Base-by-base conservation (phyloP, 805 yeast genomes). In the Metschnikowia noctiluminum region DNA sequence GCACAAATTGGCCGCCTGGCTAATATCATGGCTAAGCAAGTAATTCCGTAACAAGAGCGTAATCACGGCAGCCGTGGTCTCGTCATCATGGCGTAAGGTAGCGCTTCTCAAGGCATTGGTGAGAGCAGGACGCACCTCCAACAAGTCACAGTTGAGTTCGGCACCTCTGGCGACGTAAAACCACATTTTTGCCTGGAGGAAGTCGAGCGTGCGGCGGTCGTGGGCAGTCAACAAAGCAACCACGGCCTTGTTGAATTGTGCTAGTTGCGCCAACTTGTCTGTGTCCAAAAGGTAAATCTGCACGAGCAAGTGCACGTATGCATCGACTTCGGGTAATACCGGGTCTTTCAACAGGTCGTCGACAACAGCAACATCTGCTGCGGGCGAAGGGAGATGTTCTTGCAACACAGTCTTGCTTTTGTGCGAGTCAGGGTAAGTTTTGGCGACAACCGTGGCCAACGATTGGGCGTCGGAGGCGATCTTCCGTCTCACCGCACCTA, bases 181-280 rank as follows among this genome's bases (percentile, higher is more conserved):
- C 98, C 98, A 94, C 52, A 87, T 77, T 66, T 91, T 92, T 13
- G 98, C 94, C 55, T 82, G 82, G 50, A 94, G 78, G 60, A 87
- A 82, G 68, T 94, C 98, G 56, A 92, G 72, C 5, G 95, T 80
- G 55, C 98, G 80, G 55, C 86, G 81, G 68, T 89, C 89, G 70
- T 85, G 85, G 12, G 75, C 66, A 49, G 79, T 77, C 62, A 89
- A 76, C 45, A 82, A 71, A 12, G 70, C 62, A 47, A 85, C 71
- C 38, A 81, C 74, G 44, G 71, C 69, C 10, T 61, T 66, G 59
- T 85, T 85, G 62, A 88, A 80, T 10, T 65, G 60, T 48, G 80
- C 78, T 51, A 84, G 71, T 51, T 74, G 69, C 16, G 64, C 66
- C 50, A 80, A 66, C 49, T 79, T 75, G 13, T 76, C 72, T 13